Base-by-base conservation (phyloP, 352 stramenopile genomes). In the Phytophthora pini region DNA sequence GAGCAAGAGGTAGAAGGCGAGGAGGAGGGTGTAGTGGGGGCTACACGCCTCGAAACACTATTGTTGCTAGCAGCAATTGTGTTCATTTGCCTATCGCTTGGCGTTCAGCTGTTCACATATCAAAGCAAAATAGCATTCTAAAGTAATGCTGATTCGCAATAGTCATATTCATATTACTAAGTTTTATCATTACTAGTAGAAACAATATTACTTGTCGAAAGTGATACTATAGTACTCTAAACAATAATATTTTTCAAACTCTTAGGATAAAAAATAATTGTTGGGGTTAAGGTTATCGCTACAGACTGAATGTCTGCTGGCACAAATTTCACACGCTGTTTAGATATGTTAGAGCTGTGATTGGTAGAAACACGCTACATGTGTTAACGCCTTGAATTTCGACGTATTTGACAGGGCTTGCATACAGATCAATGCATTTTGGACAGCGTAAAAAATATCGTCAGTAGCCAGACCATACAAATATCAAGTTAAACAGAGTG, bases 71-170 rank as follows among this genome's bases (percentile, higher is more conserved):
- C 46, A 36, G 57, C 58, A 20, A 44, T 59, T 12, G 39, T 68
- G 17, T 72, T 68, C 34, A 59, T 72, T 50, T 59, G 64, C 17
- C 57, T 72, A 5, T 72, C 64, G 20, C 36, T 71, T 52, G 20
- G 20, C 1, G 43, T 63, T 50, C 52, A 69, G 32, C 26, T 69
- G 17, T 20, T 26, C 24, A 26, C 24, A 26, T 20, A 0, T 20
- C 17, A 20, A 20, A 20, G 17, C 17, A 20, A 20, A 20, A 20
- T 26, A 26, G 24, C 24, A 26, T 26, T 26, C 24, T 26, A 26
- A 26, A 26, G 24, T 26, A 26, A 26, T 26, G 4, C 24, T 26
- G 24, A 26, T 26, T 2, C 24, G 24, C 24, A 26, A 26, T 26
- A 26, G 4, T 26, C 24, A 26, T 26, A 26, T 26, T 26, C 24